phyloP scores from a whole-genome alignment of 768 basidiomycete species.

The Leccinellum luteum region DNA sequence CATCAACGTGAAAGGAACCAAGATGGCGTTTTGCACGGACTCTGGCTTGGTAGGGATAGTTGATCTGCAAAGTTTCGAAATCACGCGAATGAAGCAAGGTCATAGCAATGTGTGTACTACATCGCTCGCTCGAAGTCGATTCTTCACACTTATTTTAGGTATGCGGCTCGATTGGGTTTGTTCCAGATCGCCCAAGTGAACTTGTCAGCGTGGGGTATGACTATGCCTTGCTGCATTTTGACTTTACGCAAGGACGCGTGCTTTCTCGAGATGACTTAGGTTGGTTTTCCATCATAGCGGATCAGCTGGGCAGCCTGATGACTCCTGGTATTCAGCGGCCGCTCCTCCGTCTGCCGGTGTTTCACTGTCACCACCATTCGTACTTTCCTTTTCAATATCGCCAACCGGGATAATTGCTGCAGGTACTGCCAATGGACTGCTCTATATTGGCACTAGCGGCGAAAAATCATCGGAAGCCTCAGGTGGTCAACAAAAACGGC shows the following conservation, averaged over 20 bases:
- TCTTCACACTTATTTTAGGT: constrained; percentile 45
- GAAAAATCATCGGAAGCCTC: constrained; percentile 40
- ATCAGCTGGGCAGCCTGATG: neutral
- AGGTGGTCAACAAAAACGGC: constrained; percentile 46
- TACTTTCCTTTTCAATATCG: constrained; percentile 62
- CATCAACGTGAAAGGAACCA: constrained; percentile 50
- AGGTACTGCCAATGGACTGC: constrained; percentile 72
- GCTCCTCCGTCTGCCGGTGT: constrained; percentile 45
- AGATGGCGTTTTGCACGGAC: constrained; percentile 68
- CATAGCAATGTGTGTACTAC: constrained; percentile 58
- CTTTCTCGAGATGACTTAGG: constrained; percentile 62
- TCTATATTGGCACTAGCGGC: constrained; percentile 69
- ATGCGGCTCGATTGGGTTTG: constrained; percentile 66
- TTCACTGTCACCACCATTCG: constrained; percentile 71
- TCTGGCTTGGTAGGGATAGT: constrained; percentile 65
- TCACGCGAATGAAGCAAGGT: constrained; percentile 57
- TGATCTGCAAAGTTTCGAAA: constrained; percentile 47
- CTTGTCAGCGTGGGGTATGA: constrained; percentile 80
- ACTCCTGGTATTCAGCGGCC: constrained; percentile 29
- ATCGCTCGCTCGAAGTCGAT: neutral
- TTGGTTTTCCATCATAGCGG: constrained; percentile 26
- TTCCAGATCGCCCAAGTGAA: constrained; percentile 69
- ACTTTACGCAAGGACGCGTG: constrained; percentile 51
- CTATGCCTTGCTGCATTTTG: constrained; percentile 62
- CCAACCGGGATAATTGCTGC: constrained; percentile 59